These are phyloP conservation scores for Lentinula lateritia DNA, from an alignment of 768 basidiomycete species.

Conservation along the genomic window DNA sequence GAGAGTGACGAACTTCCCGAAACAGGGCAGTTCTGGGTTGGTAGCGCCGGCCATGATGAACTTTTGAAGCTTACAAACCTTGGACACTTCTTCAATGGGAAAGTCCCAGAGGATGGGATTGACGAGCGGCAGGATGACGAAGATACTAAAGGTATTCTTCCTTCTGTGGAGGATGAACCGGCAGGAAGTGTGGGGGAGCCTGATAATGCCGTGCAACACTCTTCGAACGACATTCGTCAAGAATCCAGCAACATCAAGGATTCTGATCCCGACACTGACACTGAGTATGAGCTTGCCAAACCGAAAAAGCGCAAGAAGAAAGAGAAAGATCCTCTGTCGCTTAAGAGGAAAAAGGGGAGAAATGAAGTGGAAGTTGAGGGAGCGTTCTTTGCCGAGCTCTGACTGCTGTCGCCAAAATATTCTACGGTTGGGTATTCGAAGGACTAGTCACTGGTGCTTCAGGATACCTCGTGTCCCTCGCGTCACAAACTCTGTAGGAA, in stretches of 20 bases:
- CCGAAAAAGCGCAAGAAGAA: conserved; percentile 54
- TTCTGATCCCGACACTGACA: conserved; percentile 13
- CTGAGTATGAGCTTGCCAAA: conserved; percentile 22
- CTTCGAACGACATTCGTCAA: conserved; percentile 6
- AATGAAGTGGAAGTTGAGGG: conserved; percentile 53
- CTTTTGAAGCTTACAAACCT: conserved; percentile 81
- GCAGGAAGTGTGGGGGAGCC: conserved; percentile 16
- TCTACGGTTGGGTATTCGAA: no score
- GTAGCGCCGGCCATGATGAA: conserved; percentile 89
- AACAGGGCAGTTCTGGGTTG: conserved; percentile 70
- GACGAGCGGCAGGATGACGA: conserved; percentile 31
- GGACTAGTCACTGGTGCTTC: no score
- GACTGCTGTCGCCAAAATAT: not conserved
- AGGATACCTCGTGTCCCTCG: no score
- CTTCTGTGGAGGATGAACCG: conserved; percentile 17
- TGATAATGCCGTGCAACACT: not conserved
- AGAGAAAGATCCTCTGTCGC: conserved; percentile 41
- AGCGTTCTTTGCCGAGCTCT: conserved; percentile 67
- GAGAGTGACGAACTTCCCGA: not conserved
- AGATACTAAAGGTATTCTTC: conserved; percentile 20
- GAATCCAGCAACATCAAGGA: conserved; percentile 10
- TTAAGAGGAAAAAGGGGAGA: conserved; percentile 52
- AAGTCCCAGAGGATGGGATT: conserved; percentile 22
- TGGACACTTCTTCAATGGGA: conserved; percentile 55
- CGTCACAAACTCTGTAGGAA: no score